Base-by-base conservation (phyloP, 306 rosid species). In the Notholithocarpus densiflorus region DNA sequence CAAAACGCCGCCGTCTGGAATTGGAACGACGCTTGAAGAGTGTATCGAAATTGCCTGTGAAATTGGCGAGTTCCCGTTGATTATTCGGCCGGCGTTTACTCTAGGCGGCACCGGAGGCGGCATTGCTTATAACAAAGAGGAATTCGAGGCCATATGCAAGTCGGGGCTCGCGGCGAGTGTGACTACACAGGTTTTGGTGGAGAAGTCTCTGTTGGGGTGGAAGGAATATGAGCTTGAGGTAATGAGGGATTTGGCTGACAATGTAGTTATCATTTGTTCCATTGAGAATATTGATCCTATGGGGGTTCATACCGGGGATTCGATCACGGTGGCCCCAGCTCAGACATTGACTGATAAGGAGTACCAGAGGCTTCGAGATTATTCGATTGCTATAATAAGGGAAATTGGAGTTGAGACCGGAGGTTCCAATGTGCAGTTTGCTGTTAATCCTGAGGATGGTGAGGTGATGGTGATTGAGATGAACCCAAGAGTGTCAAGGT, bases 211-310 rank as follows among this genome's bases (percentile, higher is more conserved):
- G 85, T 69, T 96, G 75, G 99, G 98, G 56, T 96, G 99, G 98
- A 96, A 96, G 81, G 99, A 96, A 81, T 93, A 96, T 83, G 99
- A 96, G 74, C 99, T 96, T 70, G 98, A 96, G 84, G 99, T 96
- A 24, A 96, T 96, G 99, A 90, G 97, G 76, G 99, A 93, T 73
- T 86, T 96, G 83, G 99, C 98, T 6, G 99, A 96, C 76, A 96
- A 93, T 76, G 98, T 96, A 72, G 98, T 96, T 12, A 96, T 93
- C 43, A 96, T 93, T 27, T 96, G 99, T 59, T 96, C 99, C 3
- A 93, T 96, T 78, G 99, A 96, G 97, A 96, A 96, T 83, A 91
- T 96, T 74, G 99, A 96, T 71, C 92, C 99, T 0, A 96, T 96
- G 99, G 99, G 98, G 2, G 96, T 96, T 84, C 99, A 96, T 66